Evolutionary conservation across 192 early-diverging fungal species (phyloP).

Genomic region (Linnemannia exigua): DNA sequence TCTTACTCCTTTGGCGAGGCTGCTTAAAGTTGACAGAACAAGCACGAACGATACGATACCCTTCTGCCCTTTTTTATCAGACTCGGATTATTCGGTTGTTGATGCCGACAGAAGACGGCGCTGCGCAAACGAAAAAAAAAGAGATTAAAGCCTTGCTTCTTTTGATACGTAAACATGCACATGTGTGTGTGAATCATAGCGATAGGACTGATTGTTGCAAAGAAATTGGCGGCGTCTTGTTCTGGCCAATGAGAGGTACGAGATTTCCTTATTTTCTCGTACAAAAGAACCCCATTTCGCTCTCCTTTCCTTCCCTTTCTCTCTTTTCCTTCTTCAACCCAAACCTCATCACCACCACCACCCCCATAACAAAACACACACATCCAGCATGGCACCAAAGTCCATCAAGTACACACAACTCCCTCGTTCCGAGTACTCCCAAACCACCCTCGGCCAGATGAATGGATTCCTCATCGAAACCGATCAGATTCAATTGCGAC

Average conservation of each 20-base stretch:
- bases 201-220: no score
- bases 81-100: no score
- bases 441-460: slow-evolving; percentile 33
- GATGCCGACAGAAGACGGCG: no score
- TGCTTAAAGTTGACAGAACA: no score
- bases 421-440: slow-evolving; percentile 20
- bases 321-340: background rate
- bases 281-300: background rate
- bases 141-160: no score
- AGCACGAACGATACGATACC: background rate
- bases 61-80: background rate
- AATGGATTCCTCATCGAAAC: slow-evolving; percentile 42
- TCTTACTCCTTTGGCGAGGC: slow-evolving; percentile 44
- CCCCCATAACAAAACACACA: background rate
- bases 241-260: background rate
- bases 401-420: slow-evolving; percentile 23
- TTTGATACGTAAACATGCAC: no score
- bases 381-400: background rate
- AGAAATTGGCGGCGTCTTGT: no score
- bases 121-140: no score
- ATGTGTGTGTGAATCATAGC: no score
- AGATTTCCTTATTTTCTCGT: background rate
- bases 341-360: background rate
- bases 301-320: background rate
- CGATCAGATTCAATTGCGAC: slow-evolving; percentile 35